Evolutionary conservation across 1,284 basidiomycete genomes (phyloP).

Genomic region (Neotropicomus parvogracilis): DNA sequence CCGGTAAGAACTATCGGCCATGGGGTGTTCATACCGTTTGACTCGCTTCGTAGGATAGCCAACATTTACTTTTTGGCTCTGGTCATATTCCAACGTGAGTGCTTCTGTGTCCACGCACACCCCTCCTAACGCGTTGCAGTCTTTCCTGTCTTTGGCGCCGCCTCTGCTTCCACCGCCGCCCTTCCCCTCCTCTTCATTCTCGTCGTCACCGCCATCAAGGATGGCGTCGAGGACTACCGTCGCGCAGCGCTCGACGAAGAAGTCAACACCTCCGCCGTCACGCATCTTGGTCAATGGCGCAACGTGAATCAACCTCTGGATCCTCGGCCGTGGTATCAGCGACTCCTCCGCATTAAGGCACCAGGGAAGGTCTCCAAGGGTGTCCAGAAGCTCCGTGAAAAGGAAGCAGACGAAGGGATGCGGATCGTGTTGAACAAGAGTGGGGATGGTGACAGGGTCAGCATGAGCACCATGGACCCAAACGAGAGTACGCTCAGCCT

Average conservation of each 20-base stretch:
- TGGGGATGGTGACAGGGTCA: constrained; percentile 37
- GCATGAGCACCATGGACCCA: constrained; percentile 39
- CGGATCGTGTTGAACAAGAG: constrained; percentile 61
- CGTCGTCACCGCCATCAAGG: constrained; percentile 88
- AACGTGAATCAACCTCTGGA: constrained; percentile 88
- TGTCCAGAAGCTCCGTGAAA: constrained; percentile 79
- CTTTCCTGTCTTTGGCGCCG: constrained; percentile 88
- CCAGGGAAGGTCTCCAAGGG: constrained; percentile 82
- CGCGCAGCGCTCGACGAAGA: constrained; percentile 84
- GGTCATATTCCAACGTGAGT: constrained; percentile 76
- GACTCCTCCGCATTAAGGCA: constrained; percentile 59
- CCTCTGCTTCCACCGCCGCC: constrained; percentile 79
- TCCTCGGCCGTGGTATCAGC: constrained; percentile 72
- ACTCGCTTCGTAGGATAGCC: constrained; percentile 57
- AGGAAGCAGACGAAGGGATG: constrained; percentile 69
- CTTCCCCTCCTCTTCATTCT: constrained; percentile 89
- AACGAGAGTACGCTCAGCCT: constrained; percentile 45
- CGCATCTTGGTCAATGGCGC: constrained; percentile 81
- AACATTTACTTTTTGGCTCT: constrained; percentile 90
- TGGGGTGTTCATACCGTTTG: neutral
- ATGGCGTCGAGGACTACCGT: constrained; percentile 92
- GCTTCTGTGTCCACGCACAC: neutral
- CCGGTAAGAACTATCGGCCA: constrained; percentile 45
- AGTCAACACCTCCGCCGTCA: constrained; percentile 87
- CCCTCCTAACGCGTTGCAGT: constrained; percentile 42